Percentiles rank a stretch among this genome's conserved stretches.
Evolutionary conservation across 1,139 yeast genomes (phyloP).

Genomic region (Candida anutae): DNA sequence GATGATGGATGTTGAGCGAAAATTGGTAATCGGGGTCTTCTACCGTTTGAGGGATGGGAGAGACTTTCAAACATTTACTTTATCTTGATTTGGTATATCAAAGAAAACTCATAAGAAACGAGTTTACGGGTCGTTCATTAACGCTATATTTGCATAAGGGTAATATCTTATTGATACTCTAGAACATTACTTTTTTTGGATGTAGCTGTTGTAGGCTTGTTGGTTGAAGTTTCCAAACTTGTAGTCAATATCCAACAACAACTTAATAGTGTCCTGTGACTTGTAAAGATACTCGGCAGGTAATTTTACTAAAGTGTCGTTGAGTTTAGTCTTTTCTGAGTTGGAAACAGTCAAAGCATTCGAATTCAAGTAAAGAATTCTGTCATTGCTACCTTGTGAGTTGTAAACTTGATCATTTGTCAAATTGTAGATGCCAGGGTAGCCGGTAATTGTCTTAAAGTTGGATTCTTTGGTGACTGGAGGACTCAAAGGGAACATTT

Average conservation of each 20-base stretch:
- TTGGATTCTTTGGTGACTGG: slow-evolving; percentile 39
- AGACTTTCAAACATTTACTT: neutral
- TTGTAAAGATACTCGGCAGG: slow-evolving; percentile 50
- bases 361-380: slow-evolving; percentile 33
- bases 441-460: slow-evolving; percentile 38
- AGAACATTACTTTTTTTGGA: slow-evolving; percentile 17
- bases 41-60: neutral
- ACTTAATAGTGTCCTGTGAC: slow-evolving; percentile 54
- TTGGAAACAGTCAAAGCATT: slow-evolving; percentile 5
- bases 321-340: slow-evolving; percentile 7
- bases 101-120: too few species aligned
- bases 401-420: slow-evolving; percentile 40
- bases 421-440: slow-evolving; percentile 41
- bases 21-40: neutral
- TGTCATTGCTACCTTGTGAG: slow-evolving; percentile 25
- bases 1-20: neutral
- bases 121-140: too few species aligned
- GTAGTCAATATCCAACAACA: slow-evolving; percentile 56
- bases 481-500: slow-evolving; percentile 37
- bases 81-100: too few species aligned
- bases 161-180: too few species aligned
- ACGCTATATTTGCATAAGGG: too few species aligned
- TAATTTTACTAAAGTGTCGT: slow-evolving; percentile 33
- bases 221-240: slow-evolving; percentile 52
- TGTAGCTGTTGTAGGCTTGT: slow-evolving; percentile 43